Evolutionary conservation across 2,329 filamentous ascomycete genomes (phyloP), one percentile per base, ranked within the genome.

Genomic region (Cercospora beticola): DNA sequence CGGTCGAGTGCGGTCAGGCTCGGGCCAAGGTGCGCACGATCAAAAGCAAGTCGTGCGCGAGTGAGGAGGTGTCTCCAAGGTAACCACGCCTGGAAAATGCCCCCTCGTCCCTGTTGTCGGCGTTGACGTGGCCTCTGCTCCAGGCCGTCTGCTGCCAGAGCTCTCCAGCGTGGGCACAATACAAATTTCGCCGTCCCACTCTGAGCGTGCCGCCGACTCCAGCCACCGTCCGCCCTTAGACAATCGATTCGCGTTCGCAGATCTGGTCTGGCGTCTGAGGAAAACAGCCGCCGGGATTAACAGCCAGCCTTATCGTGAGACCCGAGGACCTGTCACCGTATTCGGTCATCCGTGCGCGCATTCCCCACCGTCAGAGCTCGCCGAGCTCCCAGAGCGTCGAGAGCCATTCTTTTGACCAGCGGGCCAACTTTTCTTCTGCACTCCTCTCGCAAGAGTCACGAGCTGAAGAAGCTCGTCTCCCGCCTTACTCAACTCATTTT

Each of bases 221-320:
- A n/a, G 36, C 18, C 26, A 54, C 26, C 18, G 4, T 4, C 4
- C 18, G 3, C 26, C 26, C 23, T 57, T 31, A 56, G 18, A 64
- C 49, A 33, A 40, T 64, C 30, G 43, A 64, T 40, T 56, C 28
- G 28, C 62, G 46, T 56, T 28, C 61, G 14, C 30, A 31, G 52
- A 64, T 54, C 43, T 23, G 61, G 36, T 14, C 33, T 21, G 49
- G 62, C 33, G 46, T 21, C 43, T 21, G 43, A 49, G 36, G 60
- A 4, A 46, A 7, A 12, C 16, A 14, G 16, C 16, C 62, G 31
- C 36, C 60, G 36, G 43, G 60, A 30, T 52, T 30, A 49, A 28
- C 54, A 59, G 62, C 52, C 52, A 65, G 62, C 62, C 62, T 65
- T 65, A 65, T 65, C 62, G 62, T 31, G 56, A 18, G 56, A 59